A percentile compares a stretch with the other conserved stretches of the same genome.
phyloP scores from a whole-genome alignment of 257 asterid species.

The Penstemon barbatus region DNA sequence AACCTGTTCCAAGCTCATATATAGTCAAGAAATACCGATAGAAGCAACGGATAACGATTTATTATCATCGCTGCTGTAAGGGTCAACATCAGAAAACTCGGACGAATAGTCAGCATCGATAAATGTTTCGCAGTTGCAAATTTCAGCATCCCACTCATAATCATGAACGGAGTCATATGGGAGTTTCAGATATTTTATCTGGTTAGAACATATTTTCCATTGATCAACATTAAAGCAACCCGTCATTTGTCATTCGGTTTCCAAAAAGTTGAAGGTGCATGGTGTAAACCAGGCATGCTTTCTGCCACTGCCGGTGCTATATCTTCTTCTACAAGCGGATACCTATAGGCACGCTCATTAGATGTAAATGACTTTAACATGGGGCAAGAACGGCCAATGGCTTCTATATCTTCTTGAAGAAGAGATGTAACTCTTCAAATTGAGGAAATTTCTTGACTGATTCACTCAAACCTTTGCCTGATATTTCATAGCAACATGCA shows the following conservation, averaged over 20 bases:
- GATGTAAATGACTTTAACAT: conserved; percentile 42
- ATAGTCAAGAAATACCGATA: neutral
- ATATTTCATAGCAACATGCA: conserved; percentile 23
- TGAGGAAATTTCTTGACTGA: conserved; percentile 40
- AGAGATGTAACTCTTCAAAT: conserved; percentile 55
- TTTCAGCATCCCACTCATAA: conserved; percentile 14
- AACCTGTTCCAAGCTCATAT: neutral
- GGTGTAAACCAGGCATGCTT: conserved; percentile 45
- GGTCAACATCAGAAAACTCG: neutral
- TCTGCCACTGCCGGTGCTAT: conserved; percentile 43
- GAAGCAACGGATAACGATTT: too few species aligned
- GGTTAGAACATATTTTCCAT: conserved; percentile 38
- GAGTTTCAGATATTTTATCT: conserved; percentile 33
- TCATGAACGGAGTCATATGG: conserved; percentile 20
- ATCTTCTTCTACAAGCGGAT: neutral
- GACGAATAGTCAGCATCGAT: neutral
- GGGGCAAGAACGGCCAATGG: conserved; percentile 48
- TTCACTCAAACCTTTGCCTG: conserved; percentile 27
- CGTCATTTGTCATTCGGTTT: conserved; percentile 32
- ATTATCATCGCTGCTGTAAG: neutral
- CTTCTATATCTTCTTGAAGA: conserved; percentile 20
- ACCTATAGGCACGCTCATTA: conserved; percentile 7
- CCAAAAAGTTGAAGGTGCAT: conserved; percentile 41
- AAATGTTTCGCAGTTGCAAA: neutral
- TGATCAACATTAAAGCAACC: conserved; percentile 37